phyloP scores from a whole-genome alignment of 495 filamentous ascomycete species.

The Trichoderma parareesei region DNA sequence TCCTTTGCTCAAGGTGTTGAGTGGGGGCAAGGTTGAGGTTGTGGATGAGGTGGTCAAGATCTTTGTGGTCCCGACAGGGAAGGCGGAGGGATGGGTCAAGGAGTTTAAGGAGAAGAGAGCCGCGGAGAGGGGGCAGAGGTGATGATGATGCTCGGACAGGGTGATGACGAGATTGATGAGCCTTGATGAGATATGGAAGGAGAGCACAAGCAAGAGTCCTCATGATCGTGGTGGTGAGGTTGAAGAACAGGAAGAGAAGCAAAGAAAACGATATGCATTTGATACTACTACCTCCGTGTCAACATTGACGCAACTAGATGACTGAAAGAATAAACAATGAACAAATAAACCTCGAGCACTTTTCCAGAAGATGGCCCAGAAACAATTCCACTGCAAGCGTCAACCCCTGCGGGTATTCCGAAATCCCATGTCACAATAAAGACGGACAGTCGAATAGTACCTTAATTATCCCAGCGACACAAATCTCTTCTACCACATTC shows the following conservation, averaged over 20 bases:
- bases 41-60: constrained; percentile 79
- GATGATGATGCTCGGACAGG: background rate
- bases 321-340: background rate
- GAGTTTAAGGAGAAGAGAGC: constrained; percentile 71
- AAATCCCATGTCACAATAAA: background rate
- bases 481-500: background rate
- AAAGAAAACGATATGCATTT: no score
- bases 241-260: no score
- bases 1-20: constrained; percentile 62
- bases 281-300: no score
- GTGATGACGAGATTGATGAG: background rate
- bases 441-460: background rate
- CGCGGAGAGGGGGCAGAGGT: constrained; percentile 22
- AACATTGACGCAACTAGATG: background rate
- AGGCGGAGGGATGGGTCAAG: constrained; percentile 63
- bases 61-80: constrained; percentile 64
- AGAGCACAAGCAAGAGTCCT: no score
- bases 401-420: background rate
- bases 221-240: no score
- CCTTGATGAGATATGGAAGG: no score
- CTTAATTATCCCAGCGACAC: background rate
- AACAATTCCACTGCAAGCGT: background rate
- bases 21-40: constrained; percentile 72
- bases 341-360: background rate
- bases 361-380: background rate